phyloP scores from a whole-genome alignment of 495 filamentous ascomycete genomes.

The Rhypophila decipiens region DNA sequence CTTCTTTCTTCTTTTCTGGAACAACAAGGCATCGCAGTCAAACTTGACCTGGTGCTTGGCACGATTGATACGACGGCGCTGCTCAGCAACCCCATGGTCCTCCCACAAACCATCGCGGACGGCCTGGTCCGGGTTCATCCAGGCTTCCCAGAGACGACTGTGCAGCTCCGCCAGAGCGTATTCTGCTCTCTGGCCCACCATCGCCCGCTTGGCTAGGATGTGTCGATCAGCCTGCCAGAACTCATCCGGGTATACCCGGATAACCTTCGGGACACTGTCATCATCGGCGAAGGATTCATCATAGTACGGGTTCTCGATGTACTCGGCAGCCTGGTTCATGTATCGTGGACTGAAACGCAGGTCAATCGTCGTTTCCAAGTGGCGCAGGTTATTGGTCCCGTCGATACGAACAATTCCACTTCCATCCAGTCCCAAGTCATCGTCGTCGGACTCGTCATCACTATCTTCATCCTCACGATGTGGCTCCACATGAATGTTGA shows the following conservation, averaged over 20 bases:
- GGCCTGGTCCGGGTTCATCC: slow-evolving; percentile 2
- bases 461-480: slow-evolving; percentile 1
- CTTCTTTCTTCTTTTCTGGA: background rate
- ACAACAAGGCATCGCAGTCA: background rate
- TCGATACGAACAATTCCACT: background rate
- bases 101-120: slow-evolving; percentile 14
- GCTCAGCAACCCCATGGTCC: slow-evolving; percentile 14
- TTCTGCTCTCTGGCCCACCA: slow-evolving; percentile 5
- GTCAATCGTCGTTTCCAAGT: slow-evolving; percentile 24
- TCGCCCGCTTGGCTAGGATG: slow-evolving; percentile 5
- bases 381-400: slow-evolving; percentile 1
- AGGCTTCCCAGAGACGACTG: slow-evolving; percentile 13
- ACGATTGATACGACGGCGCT: slow-evolving; percentile 4
- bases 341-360: slow-evolving; percentile 14
- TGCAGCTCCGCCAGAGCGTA: slow-evolving; percentile 4
- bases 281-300: background rate
- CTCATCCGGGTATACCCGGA: background rate
- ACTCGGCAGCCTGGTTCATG: background rate
- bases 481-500: slow-evolving; percentile 17
- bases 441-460: background rate
- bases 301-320: background rate
- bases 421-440: background rate
- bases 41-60: slow-evolving; percentile 5
- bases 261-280: background rate
- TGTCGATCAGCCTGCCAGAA: slow-evolving; percentile 15